These are phyloP conservation scores for Punctularia strigosozonata DNA, from an alignment of 768 basidiomycete species.

Conservation along the genomic window DNA sequence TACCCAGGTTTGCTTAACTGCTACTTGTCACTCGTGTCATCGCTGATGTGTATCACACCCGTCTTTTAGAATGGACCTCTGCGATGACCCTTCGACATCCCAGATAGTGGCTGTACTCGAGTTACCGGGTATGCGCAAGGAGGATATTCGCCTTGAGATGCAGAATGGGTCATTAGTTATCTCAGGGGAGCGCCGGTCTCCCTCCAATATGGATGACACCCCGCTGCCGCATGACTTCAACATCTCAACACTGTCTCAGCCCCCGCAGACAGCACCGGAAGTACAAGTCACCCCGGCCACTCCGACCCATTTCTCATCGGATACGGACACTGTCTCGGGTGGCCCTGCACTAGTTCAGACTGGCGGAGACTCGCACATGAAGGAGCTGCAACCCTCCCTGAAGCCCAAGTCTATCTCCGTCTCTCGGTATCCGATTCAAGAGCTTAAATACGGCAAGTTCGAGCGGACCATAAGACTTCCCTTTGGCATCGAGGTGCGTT, in stretches of 20 bases:
- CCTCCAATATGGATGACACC: constrained; percentile 2
- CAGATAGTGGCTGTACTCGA: constrained; percentile 24
- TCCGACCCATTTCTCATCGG: neutral
- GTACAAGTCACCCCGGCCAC: neutral
- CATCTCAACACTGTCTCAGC: too few species aligned
- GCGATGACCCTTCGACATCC: constrained; percentile 21
- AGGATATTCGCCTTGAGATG: constrained; percentile 22
- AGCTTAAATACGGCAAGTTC: constrained; percentile 29
- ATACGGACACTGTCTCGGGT: neutral
- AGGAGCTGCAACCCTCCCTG: neutral
- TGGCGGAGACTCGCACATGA: constrained; percentile 1
- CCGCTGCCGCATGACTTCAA: constrained; percentile 10
- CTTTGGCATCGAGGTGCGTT: constrained; percentile 22
- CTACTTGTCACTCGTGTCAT: too few species aligned
- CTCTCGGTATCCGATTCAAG: constrained; percentile 19
- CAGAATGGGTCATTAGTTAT: constrained; percentile 20
- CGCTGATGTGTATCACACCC: too few species aligned
- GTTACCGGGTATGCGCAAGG: constrained; percentile 25
- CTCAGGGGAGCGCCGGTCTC: constrained; percentile 20
- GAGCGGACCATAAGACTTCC: constrained; percentile 24
- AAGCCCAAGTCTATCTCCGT: constrained; percentile 2
- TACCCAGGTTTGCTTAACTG: too few species aligned
- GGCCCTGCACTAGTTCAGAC: neutral
- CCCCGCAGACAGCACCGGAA: too few species aligned
- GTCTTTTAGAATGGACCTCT: constrained; percentile 25